Base-by-base conservation (phyloP, 768 basidiomycete genomes). In the Leccinum longicurvipes region DNA sequence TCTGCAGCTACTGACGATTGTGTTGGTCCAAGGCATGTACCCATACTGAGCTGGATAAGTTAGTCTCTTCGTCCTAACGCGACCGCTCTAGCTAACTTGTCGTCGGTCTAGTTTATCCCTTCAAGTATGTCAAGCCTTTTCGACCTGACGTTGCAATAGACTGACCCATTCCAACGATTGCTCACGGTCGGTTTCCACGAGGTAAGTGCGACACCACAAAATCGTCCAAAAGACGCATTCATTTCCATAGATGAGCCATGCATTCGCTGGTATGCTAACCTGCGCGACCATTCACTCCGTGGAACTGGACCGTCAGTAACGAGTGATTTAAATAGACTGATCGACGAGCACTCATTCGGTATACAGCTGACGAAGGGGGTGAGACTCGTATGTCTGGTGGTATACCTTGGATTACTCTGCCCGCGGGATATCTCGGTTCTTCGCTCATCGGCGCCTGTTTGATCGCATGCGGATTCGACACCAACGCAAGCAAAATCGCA, bases 121-220 rank as follows among this genome's bases (percentile, higher is more conserved):
- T 93, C 82, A 93, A 93, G 91, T 91, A 73, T 73, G 84, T 70
- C 53, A n/a, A 58, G 11, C n/a, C 17, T 17, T 55, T 56, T 51
- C 7, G 24, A 49, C 24, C 12, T 19, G 6, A 34, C 36, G 21
- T 50, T 50, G 32, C 25, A 29, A 34, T 34, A 48, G 31, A 47
- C 64, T 70, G 49, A 70, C 66, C 28, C 9, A 21, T 59, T 50
- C 28, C 25, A 60, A 90, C 68, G 91, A 64, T 69, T 93, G 51
- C 79, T 93, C 50, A 92, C 91, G 1, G 91, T 93, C 47, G 91
- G 91, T 47, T 92, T 93, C 67, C 91, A 93, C 72, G 91, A 93
- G 76, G 90, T 87, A 61, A 57, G 62, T 28, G 11, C 17, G n/a
- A 19, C 15, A 28, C 24, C 14, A 50, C 44, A 50, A 41, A 41